A percentile compares a stretch with the other conserved stretches of the same genome.
Conservation (phyloP, 495 filamentous ascomycete species). For the Neurospora sp. region DNA sequence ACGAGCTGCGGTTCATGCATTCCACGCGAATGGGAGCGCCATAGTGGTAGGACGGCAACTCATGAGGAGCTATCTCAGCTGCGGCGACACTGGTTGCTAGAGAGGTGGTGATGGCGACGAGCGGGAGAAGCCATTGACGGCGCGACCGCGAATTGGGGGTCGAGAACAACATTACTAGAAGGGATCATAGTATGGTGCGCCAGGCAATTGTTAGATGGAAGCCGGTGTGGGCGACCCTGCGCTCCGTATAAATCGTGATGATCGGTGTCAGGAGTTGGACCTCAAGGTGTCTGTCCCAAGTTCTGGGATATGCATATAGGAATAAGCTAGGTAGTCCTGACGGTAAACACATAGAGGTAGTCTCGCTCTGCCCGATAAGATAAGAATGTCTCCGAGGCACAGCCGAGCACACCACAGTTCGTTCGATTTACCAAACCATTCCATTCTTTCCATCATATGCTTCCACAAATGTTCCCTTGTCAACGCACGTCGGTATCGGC, state of each 20-base stretch:
- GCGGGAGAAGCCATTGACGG: not conserved
- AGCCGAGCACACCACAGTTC: not conserved
- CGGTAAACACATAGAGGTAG: not conserved
- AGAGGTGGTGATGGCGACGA: not conserved
- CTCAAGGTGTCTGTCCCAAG: not conserved
- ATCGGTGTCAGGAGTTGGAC: not conserved
- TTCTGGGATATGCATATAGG: not conserved
- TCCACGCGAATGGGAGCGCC: slow-evolving; percentile 38
- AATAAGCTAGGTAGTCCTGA: not conserved
- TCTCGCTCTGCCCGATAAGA: not conserved
- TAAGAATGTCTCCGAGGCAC: not conserved
- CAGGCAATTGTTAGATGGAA: not conserved
- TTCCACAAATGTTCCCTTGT: not conserved
- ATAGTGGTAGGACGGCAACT: slow-evolving; percentile 39
- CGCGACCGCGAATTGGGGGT: not conserved
- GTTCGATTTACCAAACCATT: not conserved
- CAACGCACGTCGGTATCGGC: not conserved
- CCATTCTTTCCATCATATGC: not conserved
- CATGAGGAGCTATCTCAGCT: not conserved
- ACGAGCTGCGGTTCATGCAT: slow-evolving; percentile 50
- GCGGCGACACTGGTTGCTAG: not conserved
- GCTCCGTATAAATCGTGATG: not conserved
- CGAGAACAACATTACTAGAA: not conserved
- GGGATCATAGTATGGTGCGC: not conserved
- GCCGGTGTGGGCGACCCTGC: not conserved